Percentiles rank a stretch among this genome's conserved stretches.
These are phyloP conservation scores for Aristolochia californica DNA, from an alignment of 164 flowering plant genomes.

Conservation along the genomic window DNA sequence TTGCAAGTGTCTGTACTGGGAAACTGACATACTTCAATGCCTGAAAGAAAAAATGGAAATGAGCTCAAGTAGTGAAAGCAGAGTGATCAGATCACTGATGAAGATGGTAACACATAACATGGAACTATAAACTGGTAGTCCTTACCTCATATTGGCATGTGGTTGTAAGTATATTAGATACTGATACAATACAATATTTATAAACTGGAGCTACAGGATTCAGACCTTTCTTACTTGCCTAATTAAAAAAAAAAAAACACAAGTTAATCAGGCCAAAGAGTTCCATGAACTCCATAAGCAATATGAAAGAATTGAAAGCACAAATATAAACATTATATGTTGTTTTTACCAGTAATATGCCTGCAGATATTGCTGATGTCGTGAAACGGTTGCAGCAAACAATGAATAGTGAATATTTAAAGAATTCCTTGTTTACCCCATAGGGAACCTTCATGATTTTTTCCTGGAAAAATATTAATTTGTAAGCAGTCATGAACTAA, in stretches of 20 bases:
- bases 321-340: no score
- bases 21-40: slow-evolving; percentile 98
- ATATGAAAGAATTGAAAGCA: slow-evolving; percentile 1
- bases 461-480: slow-evolving; percentile 42
- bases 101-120: not conserved
- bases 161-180: slow-evolving; percentile 89
- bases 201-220: slow-evolving; percentile 93
- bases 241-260: slow-evolving; percentile 5
- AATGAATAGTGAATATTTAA: slow-evolving; percentile 77
- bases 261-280: not conserved
- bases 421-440: slow-evolving; percentile 63
- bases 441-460: slow-evolving; percentile 96
- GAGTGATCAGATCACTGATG: not conserved
- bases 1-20: slow-evolving; percentile 97
- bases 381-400: slow-evolving; percentile 92
- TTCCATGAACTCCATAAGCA: not conserved
- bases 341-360: slow-evolving; percentile 47
- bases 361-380: slow-evolving; percentile 87
- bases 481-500: not conserved
- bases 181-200: slow-evolving; percentile 69
- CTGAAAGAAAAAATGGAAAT: slow-evolving; percentile 32
- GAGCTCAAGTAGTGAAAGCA: not conserved
- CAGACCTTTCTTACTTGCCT: slow-evolving; percentile 80
- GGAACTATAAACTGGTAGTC: no score
- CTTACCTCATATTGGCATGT: slow-evolving; percentile 97